Percentiles rank a stretch among this genome's conserved stretches.
Evolutionary conservation across 148 eudicot species (phyloP).

Genomic region (Chenopodium berlandieri): DNA sequence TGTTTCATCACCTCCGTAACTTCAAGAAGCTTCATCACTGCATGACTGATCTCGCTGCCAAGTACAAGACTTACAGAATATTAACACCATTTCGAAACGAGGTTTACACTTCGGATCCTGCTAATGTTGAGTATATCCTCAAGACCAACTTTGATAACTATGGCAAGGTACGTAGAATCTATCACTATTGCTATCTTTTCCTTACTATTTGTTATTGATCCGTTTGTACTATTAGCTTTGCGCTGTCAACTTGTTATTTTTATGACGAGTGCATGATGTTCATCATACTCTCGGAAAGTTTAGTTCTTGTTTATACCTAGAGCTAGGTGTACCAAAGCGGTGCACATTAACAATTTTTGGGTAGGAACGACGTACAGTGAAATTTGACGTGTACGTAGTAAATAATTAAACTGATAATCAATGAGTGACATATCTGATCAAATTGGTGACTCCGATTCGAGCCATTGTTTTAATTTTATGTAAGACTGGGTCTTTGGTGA

Average conservation of each 20-base stretch:
- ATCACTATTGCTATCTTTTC: not conserved
- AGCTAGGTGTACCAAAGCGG: too few relatives aligned
- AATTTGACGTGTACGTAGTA: too few relatives aligned
- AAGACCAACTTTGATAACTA: conserved; percentile 57
- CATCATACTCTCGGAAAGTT: too few relatives aligned
- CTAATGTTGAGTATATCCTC: conserved; percentile 61
- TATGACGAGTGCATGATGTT: too few relatives aligned
- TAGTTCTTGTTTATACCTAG: too few relatives aligned
- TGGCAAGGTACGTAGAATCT: conserved; percentile 44
- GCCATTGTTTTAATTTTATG: too few relatives aligned
- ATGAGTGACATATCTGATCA: too few relatives aligned
- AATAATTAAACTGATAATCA: too few relatives aligned
- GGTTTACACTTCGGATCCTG: conserved; percentile 66
- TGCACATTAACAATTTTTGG: too few relatives aligned
- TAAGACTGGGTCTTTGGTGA: too few relatives aligned
- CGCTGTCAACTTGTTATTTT: not conserved
- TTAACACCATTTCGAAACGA: conserved; percentile 50
- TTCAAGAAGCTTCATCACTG: conserved; percentile 55
- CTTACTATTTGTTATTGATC: not conserved
- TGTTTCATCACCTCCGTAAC: conserved; percentile 45
- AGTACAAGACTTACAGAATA: conserved; percentile 57
- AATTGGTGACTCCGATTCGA: too few relatives aligned
- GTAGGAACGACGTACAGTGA: too few relatives aligned
- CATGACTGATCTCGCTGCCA: conserved; percentile 55
- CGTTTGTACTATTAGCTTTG: not conserved